These are phyloP conservation scores for Russula earlei DNA, from an alignment of 768 basidiomycete species.

Conservation along the genomic window DNA sequence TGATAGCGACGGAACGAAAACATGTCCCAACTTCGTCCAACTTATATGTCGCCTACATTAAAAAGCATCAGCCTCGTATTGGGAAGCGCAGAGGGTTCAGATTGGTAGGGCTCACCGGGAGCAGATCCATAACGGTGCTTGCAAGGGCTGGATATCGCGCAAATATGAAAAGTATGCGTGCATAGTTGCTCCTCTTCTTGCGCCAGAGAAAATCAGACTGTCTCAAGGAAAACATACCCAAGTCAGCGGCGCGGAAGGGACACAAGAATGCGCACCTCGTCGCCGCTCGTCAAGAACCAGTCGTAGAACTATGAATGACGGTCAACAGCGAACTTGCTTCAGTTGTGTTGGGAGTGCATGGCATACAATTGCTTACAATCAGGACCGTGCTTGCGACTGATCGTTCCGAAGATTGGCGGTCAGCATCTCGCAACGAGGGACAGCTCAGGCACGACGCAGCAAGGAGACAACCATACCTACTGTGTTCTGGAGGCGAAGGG, in stretches of 20 bases:
- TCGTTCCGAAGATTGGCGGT: neutral
- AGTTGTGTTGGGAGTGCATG: neutral
- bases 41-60: too few species aligned
- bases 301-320: slow-evolving; percentile 4
- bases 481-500: neutral
- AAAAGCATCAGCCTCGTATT: too few species aligned
- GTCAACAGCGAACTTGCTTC: neutral
- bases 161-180: slow-evolving; percentile 1
- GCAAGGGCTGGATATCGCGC: slow-evolving; percentile 12
- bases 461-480: neutral
- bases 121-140: neutral
- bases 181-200: neutral
- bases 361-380: neutral
- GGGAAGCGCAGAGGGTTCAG: too few species aligned
- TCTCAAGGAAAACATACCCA: neutral
- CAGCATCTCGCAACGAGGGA: neutral
- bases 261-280: neutral
- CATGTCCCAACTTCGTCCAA: too few species aligned
- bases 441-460: neutral
- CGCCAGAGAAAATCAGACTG: slow-evolving; percentile 10
- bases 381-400: slow-evolving; percentile 3
- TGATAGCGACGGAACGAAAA: neutral
- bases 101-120: neutral
- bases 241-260: neutral
- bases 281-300: slow-evolving; percentile 2